These are phyloP conservation scores for Gonapodya sp. DNA, from an alignment of 192 early-diverging fungal species.

Conservation along the genomic window DNA sequence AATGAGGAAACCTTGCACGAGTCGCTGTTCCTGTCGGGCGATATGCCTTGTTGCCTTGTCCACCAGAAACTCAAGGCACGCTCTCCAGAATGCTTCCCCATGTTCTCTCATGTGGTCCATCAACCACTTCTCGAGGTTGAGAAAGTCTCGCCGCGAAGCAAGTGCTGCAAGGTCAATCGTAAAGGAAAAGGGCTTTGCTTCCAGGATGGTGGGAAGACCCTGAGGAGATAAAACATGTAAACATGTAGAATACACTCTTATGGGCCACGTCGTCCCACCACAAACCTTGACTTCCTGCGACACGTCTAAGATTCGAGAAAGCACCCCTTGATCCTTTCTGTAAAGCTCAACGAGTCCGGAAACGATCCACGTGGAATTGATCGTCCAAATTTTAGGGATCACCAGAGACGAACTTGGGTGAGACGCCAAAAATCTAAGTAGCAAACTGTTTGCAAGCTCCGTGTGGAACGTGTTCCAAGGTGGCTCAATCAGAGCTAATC, in stretches of 20 bases:
- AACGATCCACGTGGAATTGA: conserved; percentile 42
- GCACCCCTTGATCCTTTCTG: conserved; percentile 48
- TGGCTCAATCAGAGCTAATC: conserved; percentile 50
- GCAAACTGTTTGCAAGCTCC: conserved; percentile 50
- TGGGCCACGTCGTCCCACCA: not conserved
- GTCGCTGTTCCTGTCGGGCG: conserved; percentile 29
- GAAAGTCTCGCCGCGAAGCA: conserved; percentile 63
- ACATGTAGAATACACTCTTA: too few relatives aligned
- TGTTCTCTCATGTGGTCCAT: conserved; percentile 55
- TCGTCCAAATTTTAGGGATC: conserved; percentile 61
- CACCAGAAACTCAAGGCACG: conserved; percentile 65
- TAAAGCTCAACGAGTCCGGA: conserved; percentile 62
- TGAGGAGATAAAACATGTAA: conserved; percentile 16
- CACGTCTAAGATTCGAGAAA: conserved; percentile 63
- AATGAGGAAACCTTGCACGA: conserved; percentile 19
- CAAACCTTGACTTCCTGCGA: conserved; percentile 68
- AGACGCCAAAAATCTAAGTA: conserved; percentile 54
- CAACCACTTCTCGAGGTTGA: conserved; percentile 81
- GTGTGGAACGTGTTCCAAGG: conserved; percentile 41
- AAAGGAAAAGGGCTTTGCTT: conserved; percentile 56
- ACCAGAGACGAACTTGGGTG: conserved; percentile 56
- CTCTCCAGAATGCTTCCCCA: conserved; percentile 53
- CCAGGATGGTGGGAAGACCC: conserved; percentile 61
- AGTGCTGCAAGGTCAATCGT: conserved; percentile 70
- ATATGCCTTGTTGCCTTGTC: conserved; percentile 47